Conservation (phyloP, 164 flowering plant genomes). For the Cinnamomum micranthum region DNA sequence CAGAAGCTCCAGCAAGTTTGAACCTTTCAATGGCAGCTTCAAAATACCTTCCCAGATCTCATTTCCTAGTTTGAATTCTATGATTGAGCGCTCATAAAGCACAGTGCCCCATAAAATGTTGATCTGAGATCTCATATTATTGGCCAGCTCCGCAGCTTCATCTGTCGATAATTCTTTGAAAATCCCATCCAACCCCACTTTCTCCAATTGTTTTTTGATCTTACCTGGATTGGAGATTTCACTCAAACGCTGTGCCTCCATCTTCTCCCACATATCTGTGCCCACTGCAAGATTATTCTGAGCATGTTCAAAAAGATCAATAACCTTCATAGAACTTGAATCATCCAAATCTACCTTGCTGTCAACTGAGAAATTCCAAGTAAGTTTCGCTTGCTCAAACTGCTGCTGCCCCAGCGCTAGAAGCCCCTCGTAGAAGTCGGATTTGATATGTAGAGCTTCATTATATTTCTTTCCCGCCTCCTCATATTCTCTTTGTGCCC, state of each 20-base stretch:
- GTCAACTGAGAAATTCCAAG: slow-evolving; percentile 73
- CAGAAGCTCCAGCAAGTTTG: slow-evolving; percentile 83
- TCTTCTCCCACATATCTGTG: slow-evolving; percentile 65
- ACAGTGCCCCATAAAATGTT: slow-evolving; percentile 78
- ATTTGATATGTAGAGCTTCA: slow-evolving; percentile 67
- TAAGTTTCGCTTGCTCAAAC: slow-evolving; percentile 85
- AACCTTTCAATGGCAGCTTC: slow-evolving; percentile 78
- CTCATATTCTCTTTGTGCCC: slow-evolving; percentile 57
- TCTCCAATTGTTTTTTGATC: slow-evolving; percentile 29
- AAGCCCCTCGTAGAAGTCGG: slow-evolving; percentile 71
- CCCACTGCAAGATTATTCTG: slow-evolving; percentile 83
- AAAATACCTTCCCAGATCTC: slow-evolving; percentile 76
- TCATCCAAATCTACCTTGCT: slow-evolving; percentile 52
- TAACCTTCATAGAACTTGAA: slow-evolving; percentile 51
- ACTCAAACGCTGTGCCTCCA: slow-evolving; percentile 36
- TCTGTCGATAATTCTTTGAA: slow-evolving; percentile 41
- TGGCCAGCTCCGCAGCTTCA: slow-evolving; percentile 58
- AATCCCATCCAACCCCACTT: slow-evolving; percentile 41
- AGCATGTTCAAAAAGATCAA: slow-evolving; percentile 69
- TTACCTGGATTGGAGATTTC: slow-evolving; percentile 31
- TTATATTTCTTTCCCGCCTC: slow-evolving; percentile 60
- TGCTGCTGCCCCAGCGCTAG: slow-evolving; percentile 83
- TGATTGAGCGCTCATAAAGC: slow-evolving; percentile 81
- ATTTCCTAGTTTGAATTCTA: slow-evolving; percentile 72
- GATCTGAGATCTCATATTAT: slow-evolving; percentile 65